Evolutionary conservation across 2,329 filamentous ascomycete genomes (phyloP).

Genomic region (Penicillium sp.): DNA sequence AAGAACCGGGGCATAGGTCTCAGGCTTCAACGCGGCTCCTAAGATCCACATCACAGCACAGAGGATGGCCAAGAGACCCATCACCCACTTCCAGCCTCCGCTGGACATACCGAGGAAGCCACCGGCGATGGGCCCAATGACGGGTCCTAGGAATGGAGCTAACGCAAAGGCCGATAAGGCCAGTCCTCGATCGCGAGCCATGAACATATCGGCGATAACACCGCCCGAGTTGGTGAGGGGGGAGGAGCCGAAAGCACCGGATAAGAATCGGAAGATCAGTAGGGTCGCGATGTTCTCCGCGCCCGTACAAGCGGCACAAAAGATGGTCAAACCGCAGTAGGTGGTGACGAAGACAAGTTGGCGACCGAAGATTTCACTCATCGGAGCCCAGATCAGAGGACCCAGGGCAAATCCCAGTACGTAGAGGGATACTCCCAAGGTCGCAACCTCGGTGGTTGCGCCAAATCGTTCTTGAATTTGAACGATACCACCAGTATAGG

Average conservation of each 20-base stretch:
- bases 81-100: slow-evolving; percentile 67
- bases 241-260: slow-evolving; percentile 61
- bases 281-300: slow-evolving; percentile 59
- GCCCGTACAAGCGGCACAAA: slow-evolving; percentile 61
- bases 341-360: slow-evolving; percentile 37
- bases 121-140: slow-evolving; percentile 64
- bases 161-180: slow-evolving; percentile 65
- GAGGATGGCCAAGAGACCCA: slow-evolving; percentile 63
- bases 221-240: slow-evolving; percentile 63
- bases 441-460: slow-evolving; percentile 39
- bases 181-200: slow-evolving; percentile 53
- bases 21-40: slow-evolving; percentile 33
- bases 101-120: slow-evolving; percentile 64
- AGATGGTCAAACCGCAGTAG: slow-evolving; percentile 53
- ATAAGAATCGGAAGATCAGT: slow-evolving; percentile 67
- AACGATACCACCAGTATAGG: slow-evolving; percentile 42
- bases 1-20: slow-evolving; percentile 52
- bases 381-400: slow-evolving; percentile 47
- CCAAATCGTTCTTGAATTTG: slow-evolving; percentile 40
- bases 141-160: slow-evolving; percentile 67
- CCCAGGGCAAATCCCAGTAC: slow-evolving; percentile 49
- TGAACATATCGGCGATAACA: slow-evolving; percentile 63
- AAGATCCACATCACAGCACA: slow-evolving; percentile 58
- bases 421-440: slow-evolving; percentile 48
- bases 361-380: slow-evolving; percentile 42